Base-by-base conservation (phyloP, 2,329 filamentous ascomycete species). In the Trichoderma guizhouense region DNA sequence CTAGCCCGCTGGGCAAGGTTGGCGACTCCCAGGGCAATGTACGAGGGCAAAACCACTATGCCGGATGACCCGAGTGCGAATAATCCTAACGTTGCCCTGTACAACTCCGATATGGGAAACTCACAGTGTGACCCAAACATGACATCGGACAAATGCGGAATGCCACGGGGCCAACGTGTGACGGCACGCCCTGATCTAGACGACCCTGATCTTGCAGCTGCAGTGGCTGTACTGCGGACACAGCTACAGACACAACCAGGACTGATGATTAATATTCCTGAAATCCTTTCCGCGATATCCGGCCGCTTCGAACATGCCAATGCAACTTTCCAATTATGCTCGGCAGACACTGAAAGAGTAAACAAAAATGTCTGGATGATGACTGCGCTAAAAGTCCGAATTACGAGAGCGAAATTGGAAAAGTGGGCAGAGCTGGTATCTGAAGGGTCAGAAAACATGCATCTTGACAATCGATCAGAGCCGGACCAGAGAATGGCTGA, bases 1-100 rank as follows among this genome's bases (percentile, higher is more conserved):
- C 79, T 88, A 0, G 82, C 84, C 1, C 82, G 86, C 7, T 88
- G 86, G 86, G 83, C 84, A 6, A 86, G 85, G 57, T 79, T 87
- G 0, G 79, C 84, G 0, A 82, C 81, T 0, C 82, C 82, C 0
- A 81, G 81, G 26, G 76, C 78, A 0, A 72, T 81, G 53, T 78
- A 76, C 15, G 74, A 73, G 11, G 72, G 76, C 0, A 73, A 73
- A 6, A 75, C 75, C 5, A 72, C 77, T 0, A 79, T 80, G 76
- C 78, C 78, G 0, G 57, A 63, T 7, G 76, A 79, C 39, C 74
- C 74, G 1, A 77, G 76, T 8, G 75, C 74, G 15, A 70, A 73
- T 15, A 74, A 78, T 4, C 69, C 74, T 0, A 76, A 74, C 0
- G 55, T 71, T 3, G 72, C 75, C 1, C 63, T 74, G 0, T 78